Evolutionary conservation across 225 moss, liverwort and hornwort species (phyloP).

Genomic region (Pleurozium schreberi): DNA sequence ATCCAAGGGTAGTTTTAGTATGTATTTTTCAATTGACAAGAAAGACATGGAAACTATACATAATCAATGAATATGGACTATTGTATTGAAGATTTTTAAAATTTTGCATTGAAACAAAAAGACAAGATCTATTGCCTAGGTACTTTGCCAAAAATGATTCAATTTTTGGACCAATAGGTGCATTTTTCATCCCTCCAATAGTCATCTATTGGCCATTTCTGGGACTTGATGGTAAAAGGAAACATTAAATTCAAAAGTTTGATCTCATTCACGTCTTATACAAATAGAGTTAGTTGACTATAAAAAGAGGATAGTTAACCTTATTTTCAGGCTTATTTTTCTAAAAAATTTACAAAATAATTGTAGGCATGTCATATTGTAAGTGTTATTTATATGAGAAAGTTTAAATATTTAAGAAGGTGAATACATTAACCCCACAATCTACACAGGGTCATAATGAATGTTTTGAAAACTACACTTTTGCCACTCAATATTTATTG

Average conservation of each 20-base stretch:
- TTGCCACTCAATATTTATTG: not conserved
- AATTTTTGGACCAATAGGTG: not conserved
- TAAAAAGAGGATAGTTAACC: not conserved
- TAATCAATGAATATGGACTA: not conserved
- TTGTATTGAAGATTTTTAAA: not conserved
- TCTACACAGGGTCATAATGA: too few relatives aligned
- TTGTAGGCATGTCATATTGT: not conserved
- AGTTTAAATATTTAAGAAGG: not conserved
- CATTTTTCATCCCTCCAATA: not conserved
- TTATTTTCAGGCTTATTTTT: too few relatives aligned
- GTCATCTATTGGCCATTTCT: not conserved
- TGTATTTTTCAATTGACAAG: not conserved
- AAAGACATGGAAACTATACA: not conserved
- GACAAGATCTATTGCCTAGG: not conserved
- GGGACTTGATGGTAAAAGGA: not conserved
- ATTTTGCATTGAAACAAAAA: not conserved
- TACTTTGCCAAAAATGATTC: not conserved
- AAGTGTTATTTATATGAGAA: not conserved
- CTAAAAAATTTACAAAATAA: not conserved
- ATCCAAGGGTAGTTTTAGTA: not conserved
- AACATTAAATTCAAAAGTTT: not conserved
- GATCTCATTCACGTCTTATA: not conserved
- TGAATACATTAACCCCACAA: not conserved
- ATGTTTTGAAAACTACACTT: not conserved
- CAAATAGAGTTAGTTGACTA: not conserved